Base-by-base conservation (phyloP, 2,329 filamentous ascomycete species). In the Fusarium tjaetaba region DNA sequence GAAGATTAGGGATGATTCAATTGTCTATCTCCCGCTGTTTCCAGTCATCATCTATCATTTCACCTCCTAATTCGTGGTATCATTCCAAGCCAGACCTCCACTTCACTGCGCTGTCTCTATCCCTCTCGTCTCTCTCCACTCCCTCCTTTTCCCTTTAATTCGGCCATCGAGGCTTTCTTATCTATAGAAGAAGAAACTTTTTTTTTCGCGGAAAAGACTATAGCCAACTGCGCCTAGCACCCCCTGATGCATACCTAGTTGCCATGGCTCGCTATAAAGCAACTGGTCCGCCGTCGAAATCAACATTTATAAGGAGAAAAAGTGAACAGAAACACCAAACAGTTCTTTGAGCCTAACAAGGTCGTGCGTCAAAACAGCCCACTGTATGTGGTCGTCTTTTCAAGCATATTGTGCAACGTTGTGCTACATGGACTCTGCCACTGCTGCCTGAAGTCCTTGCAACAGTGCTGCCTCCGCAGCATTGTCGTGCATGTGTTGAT, bases 371-470 rank as follows among this genome's bases (percentile, higher is more conserved):
- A 28, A 57, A 42, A 30, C 26, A 20, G 39, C 24, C 22, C 28
- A 60, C n/a, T 48, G n/a, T 36, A 24, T 41, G 18, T 30, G 34
- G 26, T 32, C 20, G 38, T 51, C 39, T 53, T 39, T 52, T 56
- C 45, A 26, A 42, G 20, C 51, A 53, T 45, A 5, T 42, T 45
- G 53, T 57, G 43, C 16, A 61, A 58, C 67, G 16, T 41, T 57
- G 46, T 48, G 61, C 71, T 59, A 78, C 55, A 76, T 28, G 10
- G 72, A 73, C 51, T 78, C 77, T 58, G 81, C 81, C 45, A 82
- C 79, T 13, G 78, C 81, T 14, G 80, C 81, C 58, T 82, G 81
- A 3, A 82, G 77, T 10, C 81, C 80, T 62, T 82, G 79, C 11
- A 82, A 61, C 22, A 82, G 71, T 28, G 81, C 80, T 26, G 77